Percentiles rank a stretch among this genome's conserved stretches.
These are phyloP conservation scores for Xylaria acuta DNA, from an alignment of 495 filamentous ascomycete species.

Conservation along the genomic window DNA sequence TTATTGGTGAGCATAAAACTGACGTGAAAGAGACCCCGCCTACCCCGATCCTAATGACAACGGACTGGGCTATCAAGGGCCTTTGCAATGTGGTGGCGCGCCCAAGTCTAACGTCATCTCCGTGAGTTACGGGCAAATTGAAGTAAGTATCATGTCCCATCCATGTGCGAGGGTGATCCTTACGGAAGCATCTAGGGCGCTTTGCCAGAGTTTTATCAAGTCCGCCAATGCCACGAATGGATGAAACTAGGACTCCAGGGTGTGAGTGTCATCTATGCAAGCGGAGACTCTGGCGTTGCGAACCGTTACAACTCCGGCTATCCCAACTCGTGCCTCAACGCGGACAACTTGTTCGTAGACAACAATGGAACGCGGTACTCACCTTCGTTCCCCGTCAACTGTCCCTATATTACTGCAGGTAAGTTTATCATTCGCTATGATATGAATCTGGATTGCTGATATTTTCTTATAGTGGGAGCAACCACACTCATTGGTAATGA, in stretches of 20 bases:
- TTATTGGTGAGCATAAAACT: neutral
- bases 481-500: conserved; percentile 35
- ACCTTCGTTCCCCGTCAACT: conserved; percentile 72
- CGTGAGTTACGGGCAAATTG: conserved; percentile 62
- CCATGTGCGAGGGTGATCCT: neutral
- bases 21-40: conserved; percentile 33
- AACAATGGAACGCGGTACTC: conserved; percentile 53
- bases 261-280: conserved; percentile 72
- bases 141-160: conserved; percentile 37
- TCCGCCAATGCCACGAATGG: conserved; percentile 65
- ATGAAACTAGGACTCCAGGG: conserved; percentile 73
- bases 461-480: conserved; percentile 26
- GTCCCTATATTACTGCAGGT: conserved; percentile 74
- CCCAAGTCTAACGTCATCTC: conserved; percentile 66
- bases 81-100: conserved; percentile 53
- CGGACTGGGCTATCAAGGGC: conserved; percentile 47
- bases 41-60: conserved; percentile 51
- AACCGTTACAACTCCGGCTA: conserved; percentile 66
- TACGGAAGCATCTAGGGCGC: conserved; percentile 12
- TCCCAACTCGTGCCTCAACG: conserved; percentile 50
- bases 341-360: conserved; percentile 34
- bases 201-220: conserved; percentile 49
- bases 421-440: conserved; percentile 65
- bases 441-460: conserved; percentile 44
- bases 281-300: conserved; percentile 76